Evolutionary conservation across 805 yeast species (phyloP).

Genomic region (Metschnikowia gruessii): DNA sequence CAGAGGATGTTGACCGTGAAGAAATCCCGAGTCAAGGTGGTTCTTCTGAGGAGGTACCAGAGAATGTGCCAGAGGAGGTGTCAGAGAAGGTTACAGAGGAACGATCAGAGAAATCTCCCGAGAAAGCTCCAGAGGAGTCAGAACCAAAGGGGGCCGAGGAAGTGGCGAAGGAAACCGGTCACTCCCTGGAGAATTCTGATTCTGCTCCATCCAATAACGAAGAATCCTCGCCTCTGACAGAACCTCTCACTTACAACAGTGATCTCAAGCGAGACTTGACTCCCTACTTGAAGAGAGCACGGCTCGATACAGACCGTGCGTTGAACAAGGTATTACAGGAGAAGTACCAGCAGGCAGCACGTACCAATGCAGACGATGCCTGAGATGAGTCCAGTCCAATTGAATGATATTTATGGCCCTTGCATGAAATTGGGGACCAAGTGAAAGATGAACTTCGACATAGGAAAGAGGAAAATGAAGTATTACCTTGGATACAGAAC

Average conservation of each 20-base stretch:
- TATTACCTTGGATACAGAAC: no score
- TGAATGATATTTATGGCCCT: no score
- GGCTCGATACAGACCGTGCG: slow-evolving; percentile 26
- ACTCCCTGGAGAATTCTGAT: not conserved
- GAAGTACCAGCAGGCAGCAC: slow-evolving; percentile 18
- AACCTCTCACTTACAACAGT: slow-evolving; percentile 21
- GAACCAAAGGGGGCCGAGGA: no score
- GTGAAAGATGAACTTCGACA: no score
- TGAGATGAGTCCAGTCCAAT: not conserved
- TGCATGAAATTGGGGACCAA: no score
- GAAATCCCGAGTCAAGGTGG: not conserved
- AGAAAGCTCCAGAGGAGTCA: no score
- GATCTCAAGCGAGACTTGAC: slow-evolving; percentile 34
- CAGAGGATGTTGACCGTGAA: not conserved
- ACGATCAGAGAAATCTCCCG: no score
- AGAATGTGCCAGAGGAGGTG: no score
- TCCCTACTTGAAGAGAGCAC: slow-evolving; percentile 26
- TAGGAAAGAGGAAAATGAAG: no score
- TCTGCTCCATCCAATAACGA: not conserved
- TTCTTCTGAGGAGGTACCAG: no score
- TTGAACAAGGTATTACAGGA: slow-evolving; percentile 27
- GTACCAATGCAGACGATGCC: slow-evolving; percentile 1
- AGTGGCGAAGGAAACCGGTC: not conserved
- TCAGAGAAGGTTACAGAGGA: no score
- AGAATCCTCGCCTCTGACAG: not conserved